These are phyloP conservation scores for Neltuma alba DNA, from an alignment of 306 rosid genomes.

Conservation along the genomic window DNA sequence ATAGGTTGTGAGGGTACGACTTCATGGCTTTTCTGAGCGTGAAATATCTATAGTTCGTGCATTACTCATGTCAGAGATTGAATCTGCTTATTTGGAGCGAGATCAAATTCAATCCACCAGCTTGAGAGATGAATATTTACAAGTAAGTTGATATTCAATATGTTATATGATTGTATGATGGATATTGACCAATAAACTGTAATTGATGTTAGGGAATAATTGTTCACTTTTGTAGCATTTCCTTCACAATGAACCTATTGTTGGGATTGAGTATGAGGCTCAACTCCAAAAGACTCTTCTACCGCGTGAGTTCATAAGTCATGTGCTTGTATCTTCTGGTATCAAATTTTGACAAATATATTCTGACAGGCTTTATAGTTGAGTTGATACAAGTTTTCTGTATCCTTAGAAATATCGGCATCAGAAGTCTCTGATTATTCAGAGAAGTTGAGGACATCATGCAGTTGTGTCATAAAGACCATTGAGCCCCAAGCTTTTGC, in stretches of 20 bases:
- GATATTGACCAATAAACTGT: conserved; percentile 18
- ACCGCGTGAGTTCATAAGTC: conserved; percentile 69
- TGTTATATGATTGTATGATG: conserved; percentile 13
- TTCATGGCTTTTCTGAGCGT: conserved; percentile 92
- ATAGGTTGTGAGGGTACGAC: conserved; percentile 88
- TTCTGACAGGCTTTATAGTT: conserved; percentile 15
- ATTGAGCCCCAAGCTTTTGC: conserved; percentile 86
- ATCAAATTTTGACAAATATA: conserved; percentile 28
- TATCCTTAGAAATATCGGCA: conserved; percentile 66
- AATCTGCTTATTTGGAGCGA: conserved; percentile 96
- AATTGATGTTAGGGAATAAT: conserved; percentile 19
- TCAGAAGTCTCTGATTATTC: conserved; percentile 80
- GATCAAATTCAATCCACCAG: conserved; percentile 96
- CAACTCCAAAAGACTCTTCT: conserved; percentile 96
- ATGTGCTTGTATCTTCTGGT: conserved; percentile 18
- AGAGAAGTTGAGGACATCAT: conserved; percentile 66
- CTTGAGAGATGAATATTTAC: conserved; percentile 88
- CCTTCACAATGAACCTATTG: conserved; percentile 84
- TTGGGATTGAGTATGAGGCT: conserved; percentile 95
- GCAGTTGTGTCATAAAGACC: conserved; percentile 95
- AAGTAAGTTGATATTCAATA: conserved; percentile 50
- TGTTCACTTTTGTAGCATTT: conserved; percentile 72
- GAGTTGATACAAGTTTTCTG: conserved; percentile 35
- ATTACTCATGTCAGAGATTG: conserved; percentile 86
- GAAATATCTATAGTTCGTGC: conserved; percentile 85